Evolutionary conservation across 257 asterid species (phyloP).

Genomic region (Prunella vulgaris): DNA sequence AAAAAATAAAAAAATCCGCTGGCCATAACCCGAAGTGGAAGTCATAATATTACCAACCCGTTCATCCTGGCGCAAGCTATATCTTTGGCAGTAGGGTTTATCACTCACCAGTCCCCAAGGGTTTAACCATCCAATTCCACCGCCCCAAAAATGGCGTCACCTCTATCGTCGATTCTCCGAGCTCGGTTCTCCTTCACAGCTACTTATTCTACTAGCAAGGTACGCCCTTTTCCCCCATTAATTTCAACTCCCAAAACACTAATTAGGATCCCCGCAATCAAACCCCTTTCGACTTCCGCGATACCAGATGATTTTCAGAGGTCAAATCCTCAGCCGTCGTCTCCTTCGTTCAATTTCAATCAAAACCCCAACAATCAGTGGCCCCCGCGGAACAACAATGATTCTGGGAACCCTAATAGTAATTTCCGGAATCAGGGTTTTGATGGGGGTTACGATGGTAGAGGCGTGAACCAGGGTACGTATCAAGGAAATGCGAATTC

Average conservation of each 20-base stretch:
- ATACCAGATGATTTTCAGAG: conserved; percentile 31
- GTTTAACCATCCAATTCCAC: conserved; percentile 28
- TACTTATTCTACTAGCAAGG: conserved; percentile 25
- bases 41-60: not conserved
- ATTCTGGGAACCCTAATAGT: conserved; percentile 22
- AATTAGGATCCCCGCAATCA: conserved; percentile 23
- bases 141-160: conserved; percentile 39
- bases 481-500: conserved; percentile 29
- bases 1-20: not conserved
- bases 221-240: conserved; percentile 27
- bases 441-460: conserved; percentile 12
- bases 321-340: conserved; percentile 27
- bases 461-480: conserved; percentile 37
- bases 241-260: conserved; percentile 34
- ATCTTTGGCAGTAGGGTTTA: conserved; percentile 24
- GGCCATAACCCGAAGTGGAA: conserved; percentile 12
- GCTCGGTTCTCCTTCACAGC: conserved; percentile 34
- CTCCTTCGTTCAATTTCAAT: conserved; percentile 27
- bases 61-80: not conserved
- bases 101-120: conserved; percentile 19
- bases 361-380: conserved; percentile 33
- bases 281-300: conserved; percentile 47
- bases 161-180: conserved; percentile 33
- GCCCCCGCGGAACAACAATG: conserved; percentile 24
- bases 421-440: conserved; percentile 38